A percentile compares a stretch with the other conserved stretches of the same genome.
These are phyloP conservation scores for Penicillium sp. DNA, from an alignment of 2,329 filamentous ascomycete species.

Conservation along the genomic window DNA sequence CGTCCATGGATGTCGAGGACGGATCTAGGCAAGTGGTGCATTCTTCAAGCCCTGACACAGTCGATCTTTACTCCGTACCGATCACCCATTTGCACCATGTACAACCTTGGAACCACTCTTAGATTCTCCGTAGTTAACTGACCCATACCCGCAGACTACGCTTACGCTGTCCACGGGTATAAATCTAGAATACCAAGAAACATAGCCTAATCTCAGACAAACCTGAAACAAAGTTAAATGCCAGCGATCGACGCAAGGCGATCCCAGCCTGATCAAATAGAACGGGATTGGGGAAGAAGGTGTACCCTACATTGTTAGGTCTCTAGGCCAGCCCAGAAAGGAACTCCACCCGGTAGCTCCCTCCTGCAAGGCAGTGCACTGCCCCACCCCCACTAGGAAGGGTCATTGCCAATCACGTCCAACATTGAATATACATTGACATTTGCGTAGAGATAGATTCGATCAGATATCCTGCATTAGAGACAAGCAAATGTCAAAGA, in stretches of 20 bases:
- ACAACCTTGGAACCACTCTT: too few relatives aligned
- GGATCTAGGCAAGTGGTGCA: too few relatives aligned
- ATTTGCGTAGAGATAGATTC: too few relatives aligned
- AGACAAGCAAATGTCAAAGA: too few relatives aligned
- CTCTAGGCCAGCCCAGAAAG: constrained; percentile 6
- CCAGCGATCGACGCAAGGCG: constrained; percentile 1
- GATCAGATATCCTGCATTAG: too few relatives aligned
- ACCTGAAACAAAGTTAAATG: constrained; percentile 9
- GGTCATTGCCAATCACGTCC: constrained; percentile 7
- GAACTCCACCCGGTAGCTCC: constrained; percentile 23
- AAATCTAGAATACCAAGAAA: neutral
- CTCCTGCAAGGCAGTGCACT: constrained; percentile 27
- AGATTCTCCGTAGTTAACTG: too few relatives aligned
- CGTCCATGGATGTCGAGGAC: too few relatives aligned
- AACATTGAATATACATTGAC: neutral
- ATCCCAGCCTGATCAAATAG: constrained; percentile 5
- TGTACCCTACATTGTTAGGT: neutral
- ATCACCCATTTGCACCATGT: too few relatives aligned
- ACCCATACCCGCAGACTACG: too few relatives aligned
- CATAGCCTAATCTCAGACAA: constrained; percentile 5
- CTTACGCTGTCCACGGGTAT: too few relatives aligned
- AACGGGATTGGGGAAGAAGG: neutral
- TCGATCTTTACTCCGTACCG: too few relatives aligned
- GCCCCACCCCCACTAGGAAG: constrained; percentile 25
- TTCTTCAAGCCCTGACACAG: too few relatives aligned